Evolutionary conservation across 1,284 basidiomycete species (phyloP).

Genomic region (Apiotrichum gracile): DNA sequence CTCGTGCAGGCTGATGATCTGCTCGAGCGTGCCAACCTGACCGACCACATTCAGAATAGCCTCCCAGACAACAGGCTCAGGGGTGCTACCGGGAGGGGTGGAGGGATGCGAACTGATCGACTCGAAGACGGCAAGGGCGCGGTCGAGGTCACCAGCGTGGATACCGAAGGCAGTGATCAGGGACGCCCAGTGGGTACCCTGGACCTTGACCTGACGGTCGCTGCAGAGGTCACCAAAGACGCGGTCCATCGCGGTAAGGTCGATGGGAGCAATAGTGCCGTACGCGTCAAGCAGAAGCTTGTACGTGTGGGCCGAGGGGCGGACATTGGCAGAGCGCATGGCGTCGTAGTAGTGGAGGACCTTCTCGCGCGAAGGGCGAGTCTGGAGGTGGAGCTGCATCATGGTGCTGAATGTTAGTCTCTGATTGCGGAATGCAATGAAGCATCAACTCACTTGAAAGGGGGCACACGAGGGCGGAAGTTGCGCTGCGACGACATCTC

Average conservation of each 20-base stretch:
- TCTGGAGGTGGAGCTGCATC: slow-evolving; percentile 94
- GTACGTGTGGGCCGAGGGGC: slow-evolving; percentile 83
- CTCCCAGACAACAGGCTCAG: slow-evolving; percentile 86
- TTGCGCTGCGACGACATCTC: slow-evolving; percentile 73
- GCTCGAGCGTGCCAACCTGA: slow-evolving; percentile 69
- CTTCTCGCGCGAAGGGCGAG: slow-evolving; percentile 73
- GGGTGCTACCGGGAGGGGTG: slow-evolving; percentile 42
- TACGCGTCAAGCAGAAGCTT: slow-evolving; percentile 91
- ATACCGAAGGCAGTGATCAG: slow-evolving; percentile 88
- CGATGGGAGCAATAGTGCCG: slow-evolving; percentile 77
- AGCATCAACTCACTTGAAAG: slow-evolving; percentile 53
- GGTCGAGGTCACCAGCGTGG: slow-evolving; percentile 67
- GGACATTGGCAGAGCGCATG: slow-evolving; percentile 60
- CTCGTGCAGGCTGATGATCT: slow-evolving; percentile 64
- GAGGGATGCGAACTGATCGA: slow-evolving; percentile 58
- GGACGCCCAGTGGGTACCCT: slow-evolving; percentile 85
- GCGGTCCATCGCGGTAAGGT: slow-evolving; percentile 66
- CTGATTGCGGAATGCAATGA: too few relatives aligned
- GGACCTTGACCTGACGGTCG: slow-evolving; percentile 57
- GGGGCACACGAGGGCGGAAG: slow-evolving; percentile 85
- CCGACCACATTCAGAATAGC: slow-evolving; percentile 83
- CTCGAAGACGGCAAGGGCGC: slow-evolving; percentile 72
- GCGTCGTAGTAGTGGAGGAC: slow-evolving; percentile 72
- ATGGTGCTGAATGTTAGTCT: slow-evolving; percentile 69
- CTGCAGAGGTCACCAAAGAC: slow-evolving; percentile 60